Conservation (phyloP, 768 basidiomycete genomes). For the Artomyces pyxidatus region DNA sequence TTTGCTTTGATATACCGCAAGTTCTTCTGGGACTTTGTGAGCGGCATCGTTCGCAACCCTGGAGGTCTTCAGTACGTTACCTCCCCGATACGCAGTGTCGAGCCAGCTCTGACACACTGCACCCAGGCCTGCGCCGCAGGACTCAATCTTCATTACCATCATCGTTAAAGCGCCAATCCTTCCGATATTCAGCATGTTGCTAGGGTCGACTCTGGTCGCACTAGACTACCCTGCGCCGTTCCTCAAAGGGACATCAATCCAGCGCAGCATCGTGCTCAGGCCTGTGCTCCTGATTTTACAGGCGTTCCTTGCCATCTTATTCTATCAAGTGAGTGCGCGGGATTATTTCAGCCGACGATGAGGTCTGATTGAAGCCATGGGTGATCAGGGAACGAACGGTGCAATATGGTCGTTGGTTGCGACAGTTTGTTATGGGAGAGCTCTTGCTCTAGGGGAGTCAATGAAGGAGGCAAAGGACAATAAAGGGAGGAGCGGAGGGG, state of each 20-base stretch:
- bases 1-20: constrained; percentile 83
- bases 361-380: neutral
- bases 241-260: constrained; percentile 44
- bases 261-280: constrained; percentile 58
- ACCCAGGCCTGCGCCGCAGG: constrained; percentile 11
- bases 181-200: constrained; percentile 56
- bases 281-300: constrained; percentile 59
- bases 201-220: constrained; percentile 50
- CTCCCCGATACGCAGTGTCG: too few relatives aligned
- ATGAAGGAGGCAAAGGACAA: constrained; percentile 61
- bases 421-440: constrained; percentile 55
- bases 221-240: constrained; percentile 67
- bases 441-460: constrained; percentile 57
- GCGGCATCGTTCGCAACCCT: constrained; percentile 67
- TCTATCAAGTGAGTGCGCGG: constrained; percentile 59
- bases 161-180: constrained; percentile 76
- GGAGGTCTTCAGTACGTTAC: constrained; percentile 69
- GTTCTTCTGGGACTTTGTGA: constrained; percentile 96
- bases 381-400: constrained; percentile 67
- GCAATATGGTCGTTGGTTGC: constrained; percentile 76
- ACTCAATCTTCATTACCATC: constrained; percentile 54
- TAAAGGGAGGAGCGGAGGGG: constrained; percentile 48
- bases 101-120: neutral
- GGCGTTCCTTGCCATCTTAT: constrained; percentile 53
- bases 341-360: neutral